A percentile compares a stretch with the other conserved stretches of the same genome.
These are phyloP conservation scores for Arachis monticola DNA, from an alignment of 331 rosid species.

Conservation along the genomic window DNA sequence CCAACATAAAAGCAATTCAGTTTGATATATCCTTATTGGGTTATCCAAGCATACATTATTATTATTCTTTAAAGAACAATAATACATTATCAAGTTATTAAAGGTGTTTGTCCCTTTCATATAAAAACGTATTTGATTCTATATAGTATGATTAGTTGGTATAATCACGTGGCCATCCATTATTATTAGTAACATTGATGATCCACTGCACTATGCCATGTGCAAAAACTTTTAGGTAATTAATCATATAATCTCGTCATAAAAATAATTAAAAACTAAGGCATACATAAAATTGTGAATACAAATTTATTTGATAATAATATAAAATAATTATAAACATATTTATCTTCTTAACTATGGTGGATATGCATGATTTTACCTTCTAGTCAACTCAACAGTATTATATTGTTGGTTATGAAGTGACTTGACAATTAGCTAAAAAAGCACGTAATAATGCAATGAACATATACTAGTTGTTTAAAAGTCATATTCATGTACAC, in stretches of 20 bases:
- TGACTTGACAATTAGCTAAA: slow-evolving; percentile 1
- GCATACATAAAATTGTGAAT: not conserved
- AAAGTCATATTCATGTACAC: slow-evolving; percentile 35
- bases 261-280: too few relatives aligned
- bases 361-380: slow-evolving; percentile 18
- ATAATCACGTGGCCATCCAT: too few relatives aligned
- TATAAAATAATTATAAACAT: not conserved
- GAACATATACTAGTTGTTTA: slow-evolving; percentile 17
- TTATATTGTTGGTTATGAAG: not conserved
- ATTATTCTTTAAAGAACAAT: too few relatives aligned
- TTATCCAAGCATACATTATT: too few relatives aligned
- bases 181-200: too few relatives aligned
- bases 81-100: too few relatives aligned
- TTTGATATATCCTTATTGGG: too few relatives aligned
- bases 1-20: too few relatives aligned
- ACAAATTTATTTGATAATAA: not conserved
- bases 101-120: too few relatives aligned
- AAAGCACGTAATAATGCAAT: not conserved
- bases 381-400: not conserved
- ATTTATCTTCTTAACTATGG: not conserved
- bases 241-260: not conserved
- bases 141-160: too few relatives aligned
- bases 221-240: not conserved
- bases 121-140: too few relatives aligned
- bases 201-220: too few relatives aligned